A percentile compares a stretch with the other conserved stretches of the same genome.
These are phyloP conservation scores for Bacidia rubella DNA, from an alignment of 495 filamentous ascomycete species.

Conservation along the genomic window DNA sequence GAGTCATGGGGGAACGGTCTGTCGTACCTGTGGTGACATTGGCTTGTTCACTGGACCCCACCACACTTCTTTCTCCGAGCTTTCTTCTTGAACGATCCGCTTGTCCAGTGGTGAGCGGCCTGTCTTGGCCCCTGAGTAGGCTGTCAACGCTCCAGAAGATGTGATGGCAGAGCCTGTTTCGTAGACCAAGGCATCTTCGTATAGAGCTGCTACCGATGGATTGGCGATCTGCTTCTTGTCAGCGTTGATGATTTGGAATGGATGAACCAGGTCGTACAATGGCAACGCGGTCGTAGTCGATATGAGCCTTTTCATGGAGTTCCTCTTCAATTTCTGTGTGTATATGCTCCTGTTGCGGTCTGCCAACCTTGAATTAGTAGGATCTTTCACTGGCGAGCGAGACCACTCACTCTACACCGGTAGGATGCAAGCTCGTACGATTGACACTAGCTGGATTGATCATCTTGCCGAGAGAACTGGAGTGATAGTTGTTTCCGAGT, in stretches of 20 bases:
- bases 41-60: slow-evolving; percentile 98
- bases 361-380: slow-evolving; percentile 30
- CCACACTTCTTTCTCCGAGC: slow-evolving; percentile 87
- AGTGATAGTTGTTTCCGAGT: slow-evolving; percentile 50
- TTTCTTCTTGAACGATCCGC: slow-evolving; percentile 84
- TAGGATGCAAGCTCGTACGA: slow-evolving; percentile 78
- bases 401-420: slow-evolving; percentile 72
- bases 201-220: slow-evolving; percentile 81
- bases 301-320: slow-evolving; percentile 94
- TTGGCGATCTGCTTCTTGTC: slow-evolving; percentile 59
- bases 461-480: slow-evolving; percentile 44
- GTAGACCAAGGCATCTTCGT: slow-evolving; percentile 98
- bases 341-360: slow-evolving; percentile 63
- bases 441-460: slow-evolving; percentile 65
- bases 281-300: slow-evolving; percentile 96
- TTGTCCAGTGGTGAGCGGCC: slow-evolving; percentile 95
- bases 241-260: neutral
- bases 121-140: slow-evolving; percentile 96
- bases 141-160: slow-evolving; percentile 82
- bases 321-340: slow-evolving; percentile 87
- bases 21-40: slow-evolving; percentile 91
- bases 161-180: slow-evolving; percentile 96
- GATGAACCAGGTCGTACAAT: slow-evolving; percentile 51
- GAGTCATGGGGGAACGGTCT: too few relatives aligned
- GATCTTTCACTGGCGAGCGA: slow-evolving; percentile 4